Percentiles rank a stretch among this genome's conserved stretches.
Conservation (phyloP, 495 filamentous ascomycete genomes). For the Tetracladium setigerum region DNA sequence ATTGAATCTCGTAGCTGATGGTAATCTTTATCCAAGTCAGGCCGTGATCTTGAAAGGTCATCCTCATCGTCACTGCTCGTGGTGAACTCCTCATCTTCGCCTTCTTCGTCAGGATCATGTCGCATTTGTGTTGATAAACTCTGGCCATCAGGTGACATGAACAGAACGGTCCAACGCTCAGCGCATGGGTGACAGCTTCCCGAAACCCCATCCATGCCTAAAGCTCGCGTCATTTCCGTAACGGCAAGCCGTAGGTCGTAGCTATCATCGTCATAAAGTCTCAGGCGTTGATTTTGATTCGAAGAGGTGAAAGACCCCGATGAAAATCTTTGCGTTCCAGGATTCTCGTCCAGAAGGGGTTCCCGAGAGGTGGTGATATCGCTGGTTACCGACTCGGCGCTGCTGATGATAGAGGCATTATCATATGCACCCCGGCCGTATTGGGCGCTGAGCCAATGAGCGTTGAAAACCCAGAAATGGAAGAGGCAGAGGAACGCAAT, state of each 20-base stretch:
- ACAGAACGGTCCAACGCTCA: slow-evolving; percentile 67
- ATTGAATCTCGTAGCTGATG: slow-evolving; percentile 78
- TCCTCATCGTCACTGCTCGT: slow-evolving; percentile 59
- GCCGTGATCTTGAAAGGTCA: slow-evolving; percentile 52
- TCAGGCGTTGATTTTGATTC: slow-evolving; percentile 26
- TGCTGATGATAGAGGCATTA: slow-evolving; percentile 56
- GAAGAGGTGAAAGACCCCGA: slow-evolving; percentile 30
- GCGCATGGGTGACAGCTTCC: slow-evolving; percentile 65
- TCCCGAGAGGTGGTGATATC: slow-evolving; percentile 59
- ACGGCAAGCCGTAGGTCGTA: slow-evolving; percentile 48
- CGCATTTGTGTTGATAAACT: slow-evolving; percentile 63
- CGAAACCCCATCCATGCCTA: slow-evolving; percentile 51
- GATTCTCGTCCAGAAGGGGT: slow-evolving; percentile 48
- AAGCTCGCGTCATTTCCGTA: slow-evolving; percentile 55
- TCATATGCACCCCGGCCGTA: slow-evolving; percentile 40
- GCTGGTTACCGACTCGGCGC: slow-evolving; percentile 59
- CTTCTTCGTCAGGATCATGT: slow-evolving; percentile 58
- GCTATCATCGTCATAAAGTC: slow-evolving; percentile 46
- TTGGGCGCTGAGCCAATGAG: slow-evolving; percentile 31
- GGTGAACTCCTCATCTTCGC: slow-evolving; percentile 55
- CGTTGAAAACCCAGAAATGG: slow-evolving; percentile 53
- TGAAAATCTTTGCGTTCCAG: slow-evolving; percentile 31
- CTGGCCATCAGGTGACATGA: slow-evolving; percentile 64
- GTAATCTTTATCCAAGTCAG: slow-evolving; percentile 73
- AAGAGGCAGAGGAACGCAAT: slow-evolving; percentile 57